Base-by-base conservation (phyloP, 140 eudicot genomes). In the Erigeron philadelphicus region DNA sequence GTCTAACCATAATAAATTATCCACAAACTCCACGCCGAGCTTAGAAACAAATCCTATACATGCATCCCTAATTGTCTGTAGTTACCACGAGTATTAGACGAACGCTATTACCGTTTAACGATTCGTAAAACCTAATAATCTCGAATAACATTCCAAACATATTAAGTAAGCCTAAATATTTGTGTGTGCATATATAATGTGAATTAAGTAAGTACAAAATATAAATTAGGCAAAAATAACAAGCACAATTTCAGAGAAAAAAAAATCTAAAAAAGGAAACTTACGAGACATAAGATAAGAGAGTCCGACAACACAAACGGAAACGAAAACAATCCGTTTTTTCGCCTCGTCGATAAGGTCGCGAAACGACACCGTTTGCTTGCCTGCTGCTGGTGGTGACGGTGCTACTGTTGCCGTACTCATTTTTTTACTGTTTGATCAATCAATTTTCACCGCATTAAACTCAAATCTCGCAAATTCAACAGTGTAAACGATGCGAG, bases 261-360 rank as follows among this genome's bases (percentile, higher is more conserved):
- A 72, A 16, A 81, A 74, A 23, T 50, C 44, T 11, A 38, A 21
- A 47, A 64, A 17, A 35, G 21, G 35, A 41, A 49, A 89, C 97
- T 89, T 76, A 93, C 99, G 70, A 10, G 97, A 89, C 99, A 93
- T 93, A 53, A 93, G 90, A 77, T 93, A 93, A 4, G 99, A 93
- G 7, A 93, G 82, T 62, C 97, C 99, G 48, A 89, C 84, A 54
- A 79, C 96, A 71, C 94, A 86, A 41, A 89, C 75, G 63, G 72
- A 70, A 74, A 93, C 82, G 12, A 93, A 61, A 60, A 93, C 94
- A 82, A 87, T 72, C 78, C 99, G 87, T 77, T 89, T 93, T 81
- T 93, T 89, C 1, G 95, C 96, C 79, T 93, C 99, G 61, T 93
- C 99, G 11, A 87, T 78, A 10, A 93, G 86, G 87, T 87, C 97